Base-by-base conservation (phyloP, 2,329 filamentous ascomycete species). In the Talaromyces atroroseus region DNA sequence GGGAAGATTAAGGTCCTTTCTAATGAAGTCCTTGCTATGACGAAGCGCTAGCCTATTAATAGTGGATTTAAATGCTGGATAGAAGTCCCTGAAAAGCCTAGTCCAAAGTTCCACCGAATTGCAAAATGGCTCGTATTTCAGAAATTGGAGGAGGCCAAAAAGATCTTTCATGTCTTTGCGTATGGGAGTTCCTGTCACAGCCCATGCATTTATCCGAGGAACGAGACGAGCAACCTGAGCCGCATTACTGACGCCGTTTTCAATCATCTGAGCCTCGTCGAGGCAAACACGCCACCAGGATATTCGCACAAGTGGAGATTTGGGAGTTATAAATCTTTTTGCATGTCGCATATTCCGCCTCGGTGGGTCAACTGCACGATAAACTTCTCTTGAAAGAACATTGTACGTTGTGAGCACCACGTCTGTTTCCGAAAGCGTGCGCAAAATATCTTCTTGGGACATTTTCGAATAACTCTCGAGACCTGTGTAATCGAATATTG, bases 181-280 rank as follows among this genome's bases (percentile, higher is more conserved):
- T 38, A 97, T 80, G 0, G 94, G 94, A 0, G 94, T 99, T 44
- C 90, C 94, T 0, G 90, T 92, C 42, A 99, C 85, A 14, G 88
- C 91, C 94, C 94, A 97, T 2, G 90, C 87, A 72, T 96, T 92
- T 61, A 89, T 74, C 26, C 94, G 82, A 46, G 92, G 91, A 59
- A 99, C 87, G 24, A 87, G 76, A 42, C 85, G 83, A 36, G 91
- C 91, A 14, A 96, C 85, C 48, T 80, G 83, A 1, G 94, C 92
- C 26, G 92, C 89, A 63, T 90, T 86, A 64, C 85, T 92, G 3
- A 95, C 85, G 34, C 91, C 90, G 62, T 84, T 92, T 68, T 97
- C 92, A 44, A 97, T 85, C 88, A 96, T 95, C 66, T 99, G 94
- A 0, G 92, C 76, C 63, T 77, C 83, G 62, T 86, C 83, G 24